These are phyloP conservation scores for Durio zibethinus DNA, from an alignment of 345 rosid species.

Conservation along the genomic window DNA sequence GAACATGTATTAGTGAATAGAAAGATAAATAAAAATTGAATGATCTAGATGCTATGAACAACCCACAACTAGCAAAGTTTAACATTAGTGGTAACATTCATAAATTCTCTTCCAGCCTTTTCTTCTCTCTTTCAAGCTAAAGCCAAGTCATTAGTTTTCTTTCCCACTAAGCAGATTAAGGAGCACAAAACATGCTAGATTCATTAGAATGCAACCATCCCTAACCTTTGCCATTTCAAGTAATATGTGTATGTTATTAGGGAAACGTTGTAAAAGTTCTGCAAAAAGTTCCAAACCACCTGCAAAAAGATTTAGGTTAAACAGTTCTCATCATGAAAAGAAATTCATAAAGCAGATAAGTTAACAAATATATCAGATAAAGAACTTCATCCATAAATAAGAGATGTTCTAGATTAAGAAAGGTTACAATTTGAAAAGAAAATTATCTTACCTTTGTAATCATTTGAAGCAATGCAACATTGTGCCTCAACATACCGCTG, in stretches of 20 bases:
- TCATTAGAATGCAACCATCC: conserved; percentile 8
- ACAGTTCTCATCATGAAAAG: conserved; percentile 4
- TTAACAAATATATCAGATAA: not conserved
- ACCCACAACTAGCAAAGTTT: conserved; percentile 1
- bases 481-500: conserved; percentile 99
- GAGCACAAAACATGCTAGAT: conserved; percentile 6
- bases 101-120: not conserved
- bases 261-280: conserved; percentile 89
- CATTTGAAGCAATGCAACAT: conserved; percentile 86
- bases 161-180: not conserved
- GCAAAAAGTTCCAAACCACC: conserved; percentile 86
- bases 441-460: conserved; percentile 68
- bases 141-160: not conserved
- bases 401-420: not conserved
- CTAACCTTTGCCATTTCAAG: conserved; percentile 97
- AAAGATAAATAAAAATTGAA: conserved; percentile 1
- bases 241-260: conserved; percentile 76
- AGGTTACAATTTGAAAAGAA: conserved; percentile 12
- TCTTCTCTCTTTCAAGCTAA: not conserved
- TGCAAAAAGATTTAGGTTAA: conserved; percentile 26
- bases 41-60: conserved; percentile 12
- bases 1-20: conserved; percentile 22
- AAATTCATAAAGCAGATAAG: not conserved
- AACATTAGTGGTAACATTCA: not conserved
- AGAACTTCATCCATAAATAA: not conserved